A percentile compares a stretch with the other conserved stretches of the same genome.
phyloP scores from a whole-genome alignment of 1,284 basidiomycete species.

The Thelephora terrestris region DNA sequence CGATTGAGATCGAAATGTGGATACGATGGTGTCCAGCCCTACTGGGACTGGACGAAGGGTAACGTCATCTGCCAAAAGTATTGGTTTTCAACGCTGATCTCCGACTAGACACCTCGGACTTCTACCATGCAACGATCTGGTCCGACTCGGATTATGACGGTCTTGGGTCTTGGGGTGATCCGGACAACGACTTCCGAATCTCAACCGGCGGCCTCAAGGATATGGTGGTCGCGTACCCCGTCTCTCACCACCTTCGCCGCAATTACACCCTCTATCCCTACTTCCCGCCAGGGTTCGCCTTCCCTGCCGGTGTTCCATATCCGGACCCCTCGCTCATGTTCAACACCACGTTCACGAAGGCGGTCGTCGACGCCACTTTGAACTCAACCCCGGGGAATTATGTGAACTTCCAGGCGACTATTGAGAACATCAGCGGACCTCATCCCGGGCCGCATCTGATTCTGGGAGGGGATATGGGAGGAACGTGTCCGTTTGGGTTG shows the following conservation, averaged over 20 bases:
- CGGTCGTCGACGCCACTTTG: slow-evolving; percentile 18
- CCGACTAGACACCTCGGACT: slow-evolving; percentile 25
- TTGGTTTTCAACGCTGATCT: too few relatives aligned
- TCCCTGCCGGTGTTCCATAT: too few relatives aligned
- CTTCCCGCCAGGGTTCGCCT: slow-evolving; percentile 3
- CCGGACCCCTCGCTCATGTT: too few relatives aligned
- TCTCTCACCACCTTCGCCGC: slow-evolving; percentile 24
- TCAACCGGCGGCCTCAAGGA: slow-evolving; percentile 23
- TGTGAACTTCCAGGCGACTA: slow-evolving; percentile 23
- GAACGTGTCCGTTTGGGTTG: slow-evolving; percentile 17
- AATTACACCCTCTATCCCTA: slow-evolving; percentile 28
- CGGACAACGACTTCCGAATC: slow-evolving; percentile 20
- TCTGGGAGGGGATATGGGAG: slow-evolving; percentile 20
- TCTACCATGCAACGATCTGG: slow-evolving; percentile 22
- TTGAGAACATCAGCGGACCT: slow-evolving; percentile 24
- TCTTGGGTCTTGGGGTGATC: slow-evolving; percentile 28
- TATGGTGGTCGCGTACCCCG: slow-evolving; percentile 24
- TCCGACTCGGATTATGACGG: slow-evolving; percentile 21
- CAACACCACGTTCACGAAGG: slow-evolving; percentile 22
- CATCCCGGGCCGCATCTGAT: slow-evolving; percentile 20
- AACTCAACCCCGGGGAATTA: slow-evolving; percentile 24
- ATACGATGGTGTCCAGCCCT: too few relatives aligned
- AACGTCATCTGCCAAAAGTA: too few relatives aligned
- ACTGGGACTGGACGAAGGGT: background rate
- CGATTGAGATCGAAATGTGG: background rate